These are phyloP conservation scores for Penicillium alfredii DNA, from an alignment of 495 filamentous ascomycete species.

Conservation along the genomic window DNA sequence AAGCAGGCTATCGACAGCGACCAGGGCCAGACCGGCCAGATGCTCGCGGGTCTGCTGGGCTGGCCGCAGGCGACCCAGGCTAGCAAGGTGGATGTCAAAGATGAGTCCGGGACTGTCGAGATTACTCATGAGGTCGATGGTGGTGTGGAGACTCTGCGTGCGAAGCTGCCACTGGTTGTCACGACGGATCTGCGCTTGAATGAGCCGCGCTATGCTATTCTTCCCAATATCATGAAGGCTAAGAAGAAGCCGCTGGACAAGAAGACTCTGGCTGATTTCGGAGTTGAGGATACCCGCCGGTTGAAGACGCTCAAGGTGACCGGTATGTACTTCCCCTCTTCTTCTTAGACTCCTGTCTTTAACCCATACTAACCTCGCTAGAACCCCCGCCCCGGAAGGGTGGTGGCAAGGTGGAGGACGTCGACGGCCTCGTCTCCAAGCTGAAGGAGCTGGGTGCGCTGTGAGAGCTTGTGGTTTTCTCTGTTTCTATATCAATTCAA, in stretches of 20 bases:
- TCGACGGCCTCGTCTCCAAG: conserved; percentile 84
- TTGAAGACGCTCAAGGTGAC: conserved; percentile 85
- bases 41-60: conserved; percentile 86
- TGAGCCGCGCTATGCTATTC: conserved; percentile 86
- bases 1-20: conserved; percentile 99
- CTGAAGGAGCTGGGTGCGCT: conserved; percentile 94
- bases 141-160: conserved; percentile 80
- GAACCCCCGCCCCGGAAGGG: conserved; percentile 87
- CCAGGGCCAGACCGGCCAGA: conserved; percentile 92
- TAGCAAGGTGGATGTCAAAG: conserved; percentile 66
- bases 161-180: conserved; percentile 81
- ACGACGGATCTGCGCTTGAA: conserved; percentile 95
- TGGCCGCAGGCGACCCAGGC: conserved; percentile 97
- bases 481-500: conserved; percentile 27
- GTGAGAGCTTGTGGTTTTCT: conserved; percentile 39
- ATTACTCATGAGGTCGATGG: conserved; percentile 93
- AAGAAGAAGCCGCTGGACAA: conserved; percentile 99
- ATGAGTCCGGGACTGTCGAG: conserved; percentile 50
- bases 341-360: conserved; percentile 1
- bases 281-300: conserved; percentile 63
- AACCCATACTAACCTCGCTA: conserved; percentile 33
- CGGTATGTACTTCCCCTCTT: conserved; percentile 45
- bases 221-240: conserved; percentile 99
- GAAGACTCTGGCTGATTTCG: conserved; percentile 76
- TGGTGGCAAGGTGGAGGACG: conserved; percentile 94